These are phyloP conservation scores for Cruciata laevipes DNA, from an alignment of 257 asterid species.

Conservation along the genomic window DNA sequence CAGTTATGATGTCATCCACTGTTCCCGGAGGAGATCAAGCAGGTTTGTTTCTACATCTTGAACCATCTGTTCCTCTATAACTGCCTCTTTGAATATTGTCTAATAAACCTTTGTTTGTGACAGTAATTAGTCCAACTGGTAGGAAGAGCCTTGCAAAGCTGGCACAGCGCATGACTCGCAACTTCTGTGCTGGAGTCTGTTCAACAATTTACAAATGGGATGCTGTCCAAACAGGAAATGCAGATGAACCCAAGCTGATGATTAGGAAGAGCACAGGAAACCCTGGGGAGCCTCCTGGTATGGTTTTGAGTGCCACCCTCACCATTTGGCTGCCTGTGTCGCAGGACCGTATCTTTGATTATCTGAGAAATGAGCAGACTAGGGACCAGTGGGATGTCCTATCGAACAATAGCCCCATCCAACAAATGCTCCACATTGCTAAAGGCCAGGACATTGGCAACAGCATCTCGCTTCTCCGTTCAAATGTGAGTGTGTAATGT, in stretches of 20 bases:
- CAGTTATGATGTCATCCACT: conserved; percentile 38
- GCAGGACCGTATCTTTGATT: conserved; percentile 41
- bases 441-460: conserved; percentile 66
- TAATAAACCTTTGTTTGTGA: conserved; percentile 6
- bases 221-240: conserved; percentile 36
- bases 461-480: conserved; percentile 41
- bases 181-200: conserved; percentile 62
- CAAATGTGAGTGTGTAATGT: conserved; percentile 44
- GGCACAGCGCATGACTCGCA: conserved; percentile 69
- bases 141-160: conserved; percentile 54
- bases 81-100: background rate
- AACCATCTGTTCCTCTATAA: background rate
- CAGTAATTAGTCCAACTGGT: conserved; percentile 49
- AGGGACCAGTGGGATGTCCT: conserved; percentile 74
- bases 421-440: conserved; percentile 44
- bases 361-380: conserved; percentile 49
- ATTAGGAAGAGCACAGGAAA: conserved; percentile 51
- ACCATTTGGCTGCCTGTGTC: conserved; percentile 68
- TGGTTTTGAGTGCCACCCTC: conserved; percentile 67
- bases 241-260: conserved; percentile 48
- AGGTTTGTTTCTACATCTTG: conserved; percentile 29
- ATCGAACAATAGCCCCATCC: conserved; percentile 59
- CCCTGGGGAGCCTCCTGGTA: conserved; percentile 69
- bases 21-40: conserved; percentile 38
- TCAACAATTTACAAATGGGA: conserved; percentile 70